These are phyloP conservation scores for Leccinum boreale DNA, from an alignment of 768 basidiomycete species.

Conservation along the genomic window DNA sequence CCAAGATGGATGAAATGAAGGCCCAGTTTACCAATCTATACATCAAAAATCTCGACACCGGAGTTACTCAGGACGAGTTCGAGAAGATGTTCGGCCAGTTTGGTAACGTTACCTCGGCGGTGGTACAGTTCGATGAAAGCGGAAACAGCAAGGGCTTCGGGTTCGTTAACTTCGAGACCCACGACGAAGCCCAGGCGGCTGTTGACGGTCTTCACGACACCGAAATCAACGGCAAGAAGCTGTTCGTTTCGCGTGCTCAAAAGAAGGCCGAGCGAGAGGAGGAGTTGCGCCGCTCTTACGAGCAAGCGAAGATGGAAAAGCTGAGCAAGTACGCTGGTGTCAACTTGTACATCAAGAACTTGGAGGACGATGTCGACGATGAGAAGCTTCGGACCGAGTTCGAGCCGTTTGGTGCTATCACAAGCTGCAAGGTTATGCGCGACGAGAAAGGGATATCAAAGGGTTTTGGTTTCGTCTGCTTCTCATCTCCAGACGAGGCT, in stretches of 20 bases:
- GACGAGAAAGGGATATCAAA: constrained; percentile 92
- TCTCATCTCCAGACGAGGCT: constrained; percentile 96
- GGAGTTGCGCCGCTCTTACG: constrained; percentile 89
- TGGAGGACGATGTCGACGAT: constrained; percentile 97
- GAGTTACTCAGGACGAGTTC: constrained; percentile 84
- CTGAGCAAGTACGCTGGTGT: constrained; percentile 98
- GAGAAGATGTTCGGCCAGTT: constrained; percentile 71
- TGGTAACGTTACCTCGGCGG: constrained; percentile 85
- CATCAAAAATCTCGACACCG: constrained; percentile 92
- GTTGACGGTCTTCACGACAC: constrained; percentile 86
- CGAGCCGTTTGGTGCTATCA: constrained; percentile 95
- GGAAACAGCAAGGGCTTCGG: constrained; percentile 97
- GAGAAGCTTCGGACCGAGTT: constrained; percentile 96
- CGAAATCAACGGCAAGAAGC: constrained; percentile 81
- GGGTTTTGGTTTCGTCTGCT: constrained; percentile 99
- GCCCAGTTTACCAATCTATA: constrained; percentile 98
- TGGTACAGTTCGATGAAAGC: constrained; percentile 78
- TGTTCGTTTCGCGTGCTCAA: constrained; percentile 95
- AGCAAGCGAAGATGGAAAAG: constrained; percentile 96
- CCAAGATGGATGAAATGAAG: constrained; percentile 97
- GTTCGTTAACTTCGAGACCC: constrained; percentile 93
- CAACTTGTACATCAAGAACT: constrained; percentile 99
- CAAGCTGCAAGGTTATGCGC: constrained; percentile 98
- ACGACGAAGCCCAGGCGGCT: constrained; percentile 89
- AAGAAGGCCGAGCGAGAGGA: constrained; percentile 99